Base-by-base conservation (phyloP, 805 yeast species). In the Debaryomyces tyrocola region DNA sequence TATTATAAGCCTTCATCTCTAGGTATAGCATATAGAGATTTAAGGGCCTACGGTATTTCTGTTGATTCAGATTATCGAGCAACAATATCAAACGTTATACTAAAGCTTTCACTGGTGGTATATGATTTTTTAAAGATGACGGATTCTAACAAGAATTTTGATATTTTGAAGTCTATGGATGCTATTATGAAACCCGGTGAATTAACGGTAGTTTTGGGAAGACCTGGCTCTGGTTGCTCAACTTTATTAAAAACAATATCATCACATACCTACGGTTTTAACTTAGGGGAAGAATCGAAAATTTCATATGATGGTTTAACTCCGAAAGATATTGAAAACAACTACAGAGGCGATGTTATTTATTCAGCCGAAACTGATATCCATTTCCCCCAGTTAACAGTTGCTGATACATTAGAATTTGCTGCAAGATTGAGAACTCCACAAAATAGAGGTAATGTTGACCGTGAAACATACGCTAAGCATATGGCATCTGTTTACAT, bases 221-320 rank as follows among this genome's bases (percentile, higher is more conserved):
- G 90, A 63, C 92, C 92, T 1, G 92, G 92, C 57, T 80, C 89
- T 12, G 90, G 90, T 52, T 84, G 90, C 61, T 77, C 88, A 3
- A 83, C 90, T 0, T 67, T 84, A 41, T 68, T 84, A 55, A 83
- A 83, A 54, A 76, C 86, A 2, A 69, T 85, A 52, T 80, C 90
- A 9, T 83, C 82, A 24, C 78, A 81, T 45, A 80, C 87, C 6
- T 78, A 80, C 57, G 88, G 88, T 49, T 81, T 80, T 60, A 59
- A 75, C 27, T 55, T 83, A 29, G 80, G 71, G 34, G 47, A 62
- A 34, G 75, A 73, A 27, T 74, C 86, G 1, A 51, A 52, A 5
- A 69, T 83, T 29, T 65, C 76, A 9, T 83, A 79, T 60, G 79
- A 76, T 55, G 87, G 87, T 8, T 59, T 83, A n/a, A 52, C 78